phyloP scores from a whole-genome alignment of 805 yeast genomes.

The Monosporozyma siamensis region DNA sequence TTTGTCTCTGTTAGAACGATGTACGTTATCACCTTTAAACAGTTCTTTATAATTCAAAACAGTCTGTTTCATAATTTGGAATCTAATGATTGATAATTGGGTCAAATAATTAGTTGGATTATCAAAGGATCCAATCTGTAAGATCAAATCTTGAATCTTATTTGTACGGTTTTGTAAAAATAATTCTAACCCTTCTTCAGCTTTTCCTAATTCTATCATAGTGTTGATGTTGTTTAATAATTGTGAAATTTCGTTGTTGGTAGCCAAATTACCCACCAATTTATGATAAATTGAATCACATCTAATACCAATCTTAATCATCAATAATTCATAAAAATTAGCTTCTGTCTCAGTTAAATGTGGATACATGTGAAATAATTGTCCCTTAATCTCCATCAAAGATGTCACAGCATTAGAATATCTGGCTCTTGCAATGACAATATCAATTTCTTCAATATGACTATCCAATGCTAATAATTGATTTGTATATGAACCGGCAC shows the following conservation, averaged over 20 bases:
- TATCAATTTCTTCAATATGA: slow-evolving; percentile 58
- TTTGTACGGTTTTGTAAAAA: slow-evolving; percentile 41
- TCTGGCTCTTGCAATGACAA: slow-evolving; percentile 51
- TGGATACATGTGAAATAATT: slow-evolving; percentile 13
- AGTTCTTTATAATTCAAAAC: slow-evolving; percentile 44
- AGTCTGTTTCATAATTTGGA: slow-evolving; percentile 52
- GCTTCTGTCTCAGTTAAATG: slow-evolving; percentile 22
- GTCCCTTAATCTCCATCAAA: slow-evolving; percentile 29
- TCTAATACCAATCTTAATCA: slow-evolving; percentile 27
- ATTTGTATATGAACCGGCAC: slow-evolving; percentile 35
- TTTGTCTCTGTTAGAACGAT: not conserved
- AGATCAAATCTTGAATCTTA: slow-evolving; percentile 39
- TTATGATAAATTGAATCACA: slow-evolving; percentile 27
- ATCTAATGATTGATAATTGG: slow-evolving; percentile 53
- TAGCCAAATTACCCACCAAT: slow-evolving; percentile 29
- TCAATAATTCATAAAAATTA: slow-evolving; percentile 27
- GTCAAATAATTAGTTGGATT: slow-evolving; percentile 53
- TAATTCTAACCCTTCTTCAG: slow-evolving; percentile 40
- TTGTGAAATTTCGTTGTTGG: slow-evolving; percentile 21
- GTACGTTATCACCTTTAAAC: slow-evolving; percentile 27
- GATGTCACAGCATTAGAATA: slow-evolving; percentile 37
- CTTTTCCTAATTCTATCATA: slow-evolving; percentile 35
- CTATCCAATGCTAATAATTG: slow-evolving; percentile 49
- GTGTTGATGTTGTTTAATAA: slow-evolving; percentile 23
- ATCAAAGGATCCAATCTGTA: slow-evolving; percentile 37